Evolutionary conservation across 768 basidiomycete species (phyloP).

Genomic region (Suillus alpinus): DNA sequence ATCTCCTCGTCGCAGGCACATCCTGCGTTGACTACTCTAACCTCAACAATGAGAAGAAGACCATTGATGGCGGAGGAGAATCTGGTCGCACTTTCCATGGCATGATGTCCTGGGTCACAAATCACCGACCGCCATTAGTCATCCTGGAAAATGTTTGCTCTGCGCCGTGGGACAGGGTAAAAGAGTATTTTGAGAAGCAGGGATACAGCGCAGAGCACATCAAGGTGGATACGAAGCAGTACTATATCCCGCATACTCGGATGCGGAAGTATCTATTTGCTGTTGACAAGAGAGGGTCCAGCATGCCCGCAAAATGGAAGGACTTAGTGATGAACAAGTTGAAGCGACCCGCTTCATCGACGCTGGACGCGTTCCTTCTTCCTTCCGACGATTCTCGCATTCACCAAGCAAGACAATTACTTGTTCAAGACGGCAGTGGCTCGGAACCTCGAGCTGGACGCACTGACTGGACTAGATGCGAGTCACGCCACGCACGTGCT

Average conservation of each 20-base stretch:
- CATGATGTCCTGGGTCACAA: constrained; percentile 90
- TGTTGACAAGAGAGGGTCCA: constrained; percentile 59
- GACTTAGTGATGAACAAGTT: constrained; percentile 56
- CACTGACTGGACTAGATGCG: constrained; percentile 90
- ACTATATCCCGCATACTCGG: constrained; percentile 93
- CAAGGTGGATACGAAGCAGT: constrained; percentile 83
- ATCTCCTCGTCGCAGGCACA: constrained; percentile 89
- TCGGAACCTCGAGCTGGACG: constrained; percentile 69
- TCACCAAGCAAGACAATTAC: constrained; percentile 81
- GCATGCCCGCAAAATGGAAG: constrained; percentile 69
- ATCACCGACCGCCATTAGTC: constrained; percentile 86
- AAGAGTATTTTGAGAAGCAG: constrained; percentile 67
- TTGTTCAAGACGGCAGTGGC: constrained; percentile 66
- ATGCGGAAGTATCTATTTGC: constrained; percentile 87
- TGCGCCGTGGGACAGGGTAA: constrained; percentile 84
- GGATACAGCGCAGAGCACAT: constrained; percentile 71
- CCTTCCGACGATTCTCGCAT: constrained; percentile 90
- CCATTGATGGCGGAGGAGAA: constrained; percentile 86
- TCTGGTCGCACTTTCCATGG: constrained; percentile 92
- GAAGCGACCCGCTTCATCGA: constrained; percentile 82
- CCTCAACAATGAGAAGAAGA: constrained; percentile 89
- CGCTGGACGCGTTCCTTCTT: constrained; percentile 89
- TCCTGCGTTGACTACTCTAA: constrained; percentile 98
- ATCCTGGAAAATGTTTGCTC: constrained; percentile 92
- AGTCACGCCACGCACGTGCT: constrained; percentile 86